Base-by-base conservation (phyloP, 2,329 filamentous ascomycete species). In the Alternaria sp. region DNA sequence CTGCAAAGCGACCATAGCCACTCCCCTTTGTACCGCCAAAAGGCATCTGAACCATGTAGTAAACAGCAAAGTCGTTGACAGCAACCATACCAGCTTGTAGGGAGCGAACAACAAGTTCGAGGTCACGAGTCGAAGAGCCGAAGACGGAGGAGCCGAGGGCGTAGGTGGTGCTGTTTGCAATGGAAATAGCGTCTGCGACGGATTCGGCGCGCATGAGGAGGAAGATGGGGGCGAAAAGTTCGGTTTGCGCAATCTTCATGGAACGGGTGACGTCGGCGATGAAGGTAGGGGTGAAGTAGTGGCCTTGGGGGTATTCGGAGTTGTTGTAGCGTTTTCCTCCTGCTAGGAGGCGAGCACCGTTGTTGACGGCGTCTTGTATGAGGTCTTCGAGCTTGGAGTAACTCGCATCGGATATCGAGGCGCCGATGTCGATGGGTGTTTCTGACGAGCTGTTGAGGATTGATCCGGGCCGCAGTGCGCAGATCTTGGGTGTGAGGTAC, bases 61-160 rank as follows among this genome's bases (percentile, higher is more conserved):
- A 97, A 28, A 88, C 90, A 21, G 89, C 95, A 72, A 99, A 99
- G 80, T 99, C 95, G 76, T 99, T 99, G 67, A 99, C 86, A 24
- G 92, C 88, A 0, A 98, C 91, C 90, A 97, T 97, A 42, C 95
- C 95, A 0, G 90, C 88, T 62, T 89, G 86, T 51, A 97, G 83
- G 24, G 87, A 86, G 21, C 79, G 79, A 1, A 94, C 87, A 28
- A 96, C 86, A 14, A 80, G 80, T 14, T 84, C 78, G 1, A 97
- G 81, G 2, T 82, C 81, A 56, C 86, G 83, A 59, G 89, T 85
- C 6, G 64, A 64, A n/a, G 68, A 60, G 33, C 93, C 95, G 76
- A 96, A 97, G 36, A 99, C 91, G 39, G 90, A 92, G 40, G 92
- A 90, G 51, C 95, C 95, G 41, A 99, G 90, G 3, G 90, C 93